A percentile compares a stretch with the other conserved stretches of the same genome.
phyloP scores from a whole-genome alignment of 2,329 filamentous ascomycete species.

The Aspergillus sojae region DNA sequence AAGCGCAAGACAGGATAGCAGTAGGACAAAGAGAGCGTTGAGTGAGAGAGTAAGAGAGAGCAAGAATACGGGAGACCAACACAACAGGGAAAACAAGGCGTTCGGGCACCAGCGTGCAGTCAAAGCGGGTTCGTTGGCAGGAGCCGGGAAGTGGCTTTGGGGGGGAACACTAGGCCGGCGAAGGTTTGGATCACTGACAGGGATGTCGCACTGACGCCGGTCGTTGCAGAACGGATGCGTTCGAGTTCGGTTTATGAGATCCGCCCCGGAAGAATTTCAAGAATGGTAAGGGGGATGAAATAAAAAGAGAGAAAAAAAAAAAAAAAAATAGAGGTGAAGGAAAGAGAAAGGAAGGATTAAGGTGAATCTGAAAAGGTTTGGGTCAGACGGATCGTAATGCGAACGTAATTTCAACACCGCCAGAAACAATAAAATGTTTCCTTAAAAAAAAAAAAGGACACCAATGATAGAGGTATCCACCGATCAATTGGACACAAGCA shows the following conservation, averaged over 20 bases:
- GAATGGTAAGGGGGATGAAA: not conserved
- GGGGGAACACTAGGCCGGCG: constrained; percentile 20
- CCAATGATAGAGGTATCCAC: not conserved
- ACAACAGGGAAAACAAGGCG: constrained; percentile 35
- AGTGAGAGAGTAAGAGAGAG: not conserved
- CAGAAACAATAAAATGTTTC: not conserved
- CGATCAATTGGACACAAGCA: not conserved
- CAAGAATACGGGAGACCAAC: constrained; percentile 26
- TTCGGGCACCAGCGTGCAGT: constrained; percentile 39
- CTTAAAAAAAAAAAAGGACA: constrained; percentile 3
- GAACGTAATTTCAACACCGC: constrained; percentile 3
- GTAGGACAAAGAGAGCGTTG: constrained; percentile 1
- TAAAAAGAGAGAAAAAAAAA: not conserved
- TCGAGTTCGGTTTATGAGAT: constrained; percentile 8
- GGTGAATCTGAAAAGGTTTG: not conserved
- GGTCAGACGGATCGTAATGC: not conserved
- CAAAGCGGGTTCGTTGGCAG: constrained; percentile 32
- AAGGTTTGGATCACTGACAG: constrained; percentile 35
- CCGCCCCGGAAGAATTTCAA: not conserved
- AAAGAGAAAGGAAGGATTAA: not conserved
- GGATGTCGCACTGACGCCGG: constrained; percentile 33
- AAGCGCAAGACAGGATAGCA: not conserved
- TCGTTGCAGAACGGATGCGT: constrained; percentile 22
- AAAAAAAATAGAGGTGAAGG: not conserved
- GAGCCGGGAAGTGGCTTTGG: constrained; percentile 31